These are phyloP conservation scores for Ascochyta fabae DNA, from an alignment of 2,329 filamentous ascomycete species.

Conservation along the genomic window DNA sequence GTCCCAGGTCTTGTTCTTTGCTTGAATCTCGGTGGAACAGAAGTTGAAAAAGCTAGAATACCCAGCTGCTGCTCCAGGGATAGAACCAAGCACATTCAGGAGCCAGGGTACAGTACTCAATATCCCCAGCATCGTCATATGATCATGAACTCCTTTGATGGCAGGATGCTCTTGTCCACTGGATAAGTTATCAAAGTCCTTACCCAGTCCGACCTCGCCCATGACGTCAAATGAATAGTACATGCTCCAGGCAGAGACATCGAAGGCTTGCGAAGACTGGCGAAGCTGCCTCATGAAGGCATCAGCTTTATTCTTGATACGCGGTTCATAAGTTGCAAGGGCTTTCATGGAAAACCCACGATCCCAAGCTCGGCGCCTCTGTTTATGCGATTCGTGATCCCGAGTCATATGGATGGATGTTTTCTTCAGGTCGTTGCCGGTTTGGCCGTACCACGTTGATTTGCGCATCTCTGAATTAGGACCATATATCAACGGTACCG, in stretches of 20 bases:
- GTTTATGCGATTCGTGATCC: slow-evolving; percentile 27
- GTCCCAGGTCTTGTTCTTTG: slow-evolving; percentile 39
- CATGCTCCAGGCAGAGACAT: slow-evolving; percentile 35
- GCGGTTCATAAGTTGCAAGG: slow-evolving; percentile 31
- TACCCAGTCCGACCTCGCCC: slow-evolving; percentile 38
- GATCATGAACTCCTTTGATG: slow-evolving; percentile 45
- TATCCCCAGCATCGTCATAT: slow-evolving; percentile 45
- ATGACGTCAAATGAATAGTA: slow-evolving; percentile 41
- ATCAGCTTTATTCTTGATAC: slow-evolving; percentile 34
- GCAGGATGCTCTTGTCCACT: slow-evolving; percentile 38
- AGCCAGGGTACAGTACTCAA: slow-evolving; percentile 48
- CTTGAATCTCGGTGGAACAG: slow-evolving; percentile 38
- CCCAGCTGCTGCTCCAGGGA: slow-evolving; percentile 38
- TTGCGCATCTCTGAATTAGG: slow-evolving; percentile 33
- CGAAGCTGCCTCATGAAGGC: slow-evolving; percentile 25
- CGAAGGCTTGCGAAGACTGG: slow-evolving; percentile 25
- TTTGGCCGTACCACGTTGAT: slow-evolving; percentile 37
- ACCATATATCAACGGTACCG: slow-evolving; percentile 30
- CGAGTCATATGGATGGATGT: slow-evolving; percentile 33
- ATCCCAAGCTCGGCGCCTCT: slow-evolving; percentile 37
- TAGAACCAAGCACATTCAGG: slow-evolving; percentile 36
- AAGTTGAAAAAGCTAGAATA: slow-evolving; percentile 42
- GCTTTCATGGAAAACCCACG: slow-evolving; percentile 39
- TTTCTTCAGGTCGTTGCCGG: slow-evolving; percentile 27
- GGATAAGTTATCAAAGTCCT: slow-evolving; percentile 33